Base-by-base conservation (phyloP, 2,329 filamentous ascomycete genomes). In the Cyphellophora europaea region DNA sequence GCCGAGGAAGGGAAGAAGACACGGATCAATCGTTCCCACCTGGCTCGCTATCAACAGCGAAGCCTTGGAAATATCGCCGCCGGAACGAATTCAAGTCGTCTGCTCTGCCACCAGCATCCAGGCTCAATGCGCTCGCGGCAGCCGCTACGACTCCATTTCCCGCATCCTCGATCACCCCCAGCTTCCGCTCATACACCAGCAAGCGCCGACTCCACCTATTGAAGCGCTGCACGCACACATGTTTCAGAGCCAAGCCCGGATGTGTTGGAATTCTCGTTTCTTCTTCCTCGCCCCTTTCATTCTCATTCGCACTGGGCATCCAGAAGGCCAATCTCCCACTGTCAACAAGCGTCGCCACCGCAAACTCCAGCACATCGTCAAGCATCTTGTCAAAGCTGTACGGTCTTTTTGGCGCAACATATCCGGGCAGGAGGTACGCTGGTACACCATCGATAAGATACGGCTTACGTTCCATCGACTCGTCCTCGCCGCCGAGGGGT, bases 361-460 rank as follows among this genome's bases (percentile, higher is more conserved):
- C 79, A 52, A 98, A 96, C 13, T 78, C 71, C 5, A 96, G 71
- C 34, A 98, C 86, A 55, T 96, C 87, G 51, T 87, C 79, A 13
- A 95, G 71, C 76, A 98, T 87, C 5, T 84, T 81, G 25, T 82
- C 68, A 56, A 98, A 96, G 48, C 85, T 85, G 58, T 98, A 98
- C 0, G 88, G 86, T 51, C 79, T 80, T 57, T 93, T 96, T 0
- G 91, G 89, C 0, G 88, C 80, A 29, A 94, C 74, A 49, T 86
- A 95, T 8, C 74, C 72, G 3, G 77, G 66, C 50, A 68, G 83
- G 74, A 72, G 71, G 61, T 85, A 79, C 49, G 78, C 74, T 41
- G 72, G 67, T 37, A 74, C 73, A 1, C 84, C 85, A 51, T 84
- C 74, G 38, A 81, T 74, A 18, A 84, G 65, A 1, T 44, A 33